Conservation (phyloP, 2,329 filamentous ascomycete species). For the Fusarium robinianum region DNA sequence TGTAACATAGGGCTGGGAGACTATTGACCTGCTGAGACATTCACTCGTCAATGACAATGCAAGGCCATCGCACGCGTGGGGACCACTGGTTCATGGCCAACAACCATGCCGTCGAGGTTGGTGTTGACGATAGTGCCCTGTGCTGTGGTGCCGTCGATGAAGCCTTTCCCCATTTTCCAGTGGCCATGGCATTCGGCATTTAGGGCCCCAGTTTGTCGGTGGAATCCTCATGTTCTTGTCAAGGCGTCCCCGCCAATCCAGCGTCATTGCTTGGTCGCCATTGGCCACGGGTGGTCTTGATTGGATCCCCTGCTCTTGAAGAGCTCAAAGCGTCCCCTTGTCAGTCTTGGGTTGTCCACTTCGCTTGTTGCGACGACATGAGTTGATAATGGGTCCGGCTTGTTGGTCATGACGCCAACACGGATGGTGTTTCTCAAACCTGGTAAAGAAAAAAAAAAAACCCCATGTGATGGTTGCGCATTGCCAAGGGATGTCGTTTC, state of each 20-base stretch:
- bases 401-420: too few relatives aligned
- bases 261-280: constrained; percentile 9
- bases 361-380: constrained; percentile 9
- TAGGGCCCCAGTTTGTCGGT: constrained; percentile 3
- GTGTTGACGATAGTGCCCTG: neutral
- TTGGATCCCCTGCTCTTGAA: constrained; percentile 24
- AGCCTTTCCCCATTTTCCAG: too few relatives aligned
- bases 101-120: constrained; percentile 1
- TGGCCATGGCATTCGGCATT: constrained; percentile 11
- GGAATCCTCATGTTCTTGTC: neutral
- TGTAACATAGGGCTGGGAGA: constrained; percentile 6
- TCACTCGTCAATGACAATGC: constrained; percentile 31
- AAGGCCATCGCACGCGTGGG: constrained; percentile 22
- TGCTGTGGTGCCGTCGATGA: neutral
- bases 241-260: neutral
- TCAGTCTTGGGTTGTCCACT: too few relatives aligned
- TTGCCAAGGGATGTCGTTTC: too few relatives aligned
- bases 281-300: constrained; percentile 26
- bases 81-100: constrained; percentile 21
- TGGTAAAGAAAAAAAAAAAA: too few relatives aligned
- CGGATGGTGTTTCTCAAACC: too few relatives aligned
- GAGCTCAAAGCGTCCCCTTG: constrained; percentile 7
- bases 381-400: too few relatives aligned
- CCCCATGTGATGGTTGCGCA: too few relatives aligned
- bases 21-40: constrained; percentile 9